Evolutionary conservation across 2,329 filamentous ascomycete genomes (phyloP), one percentile per base, ranked within the genome.

Genomic region (Epichloe gansuensis): DNA sequence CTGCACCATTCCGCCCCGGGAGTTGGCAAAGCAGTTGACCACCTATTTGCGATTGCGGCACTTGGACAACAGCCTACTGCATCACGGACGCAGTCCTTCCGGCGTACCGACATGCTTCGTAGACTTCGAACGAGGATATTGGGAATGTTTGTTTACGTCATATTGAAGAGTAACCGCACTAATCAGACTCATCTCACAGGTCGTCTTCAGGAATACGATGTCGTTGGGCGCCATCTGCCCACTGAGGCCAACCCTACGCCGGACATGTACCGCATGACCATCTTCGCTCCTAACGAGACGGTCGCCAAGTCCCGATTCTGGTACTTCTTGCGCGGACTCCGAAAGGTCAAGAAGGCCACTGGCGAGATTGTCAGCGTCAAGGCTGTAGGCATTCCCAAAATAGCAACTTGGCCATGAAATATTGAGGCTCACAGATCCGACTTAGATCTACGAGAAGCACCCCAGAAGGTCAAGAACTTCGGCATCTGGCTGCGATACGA

Each of bases 321-420:
- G 94, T 98, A 98, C 84, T 98, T 98, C 84, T 80, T 98, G 75
- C 89, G 90, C 77, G 94, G 95, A 82, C 83, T 98, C 70, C 86
- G 88, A 74, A 98, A 98, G 86, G 90, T 98, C 81, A 98, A 98
- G 91, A 98, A 98, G 89, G 86, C 91, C 72, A 97, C 94, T 72
- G 93, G 93, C 75, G 93, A 98, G 86, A 95, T 98, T 72, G 90
- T 98, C 73, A 87, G 82, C 75, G 76, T 97, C 78, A 97, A 97
- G 81, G 80, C 85, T 80, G 91, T 95, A 85, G 69, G 55, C 50
- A 55, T 17, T 43, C 13, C 23, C 9, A 35, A 38, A 23, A 12
- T 25, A 17, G 13, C 41, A 15, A 38, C 31, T 23, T 3, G 42
- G 28, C 34, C 15, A 3, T 12, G 12, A 28, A n/a, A 21, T 12